Base-by-base conservation (phyloP, 1,139 yeast genomes). In the Lodderomyces pseudojiufengensis region DNA sequence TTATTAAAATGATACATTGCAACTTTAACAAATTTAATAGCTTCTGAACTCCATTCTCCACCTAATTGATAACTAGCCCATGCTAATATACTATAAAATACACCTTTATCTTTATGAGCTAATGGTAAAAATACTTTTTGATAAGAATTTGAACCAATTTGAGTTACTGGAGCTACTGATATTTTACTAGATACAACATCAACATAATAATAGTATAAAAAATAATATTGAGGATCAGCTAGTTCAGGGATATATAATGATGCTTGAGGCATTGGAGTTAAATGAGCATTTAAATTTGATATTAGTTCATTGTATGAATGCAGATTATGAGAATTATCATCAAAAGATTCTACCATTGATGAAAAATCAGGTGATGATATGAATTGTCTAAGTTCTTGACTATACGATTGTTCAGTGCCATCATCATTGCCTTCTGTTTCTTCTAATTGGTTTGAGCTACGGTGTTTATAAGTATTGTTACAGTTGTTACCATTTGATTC, bases 31-130 rank as follows among this genome's bases (percentile, higher is more conserved):
- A 70, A 76, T 40, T 61, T 65, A 3, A 57, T 49, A 6, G 79
- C 80, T 40, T 70, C 73, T 8, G 51, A 56, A 12, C 54, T 51
- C 63, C 73, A 65, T 23, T 60, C 59, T 3, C 71, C 66, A 2
- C 78, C 82, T 39, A 75, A 54, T 52, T 79, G 81, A 53, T 78
- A 77, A 0, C 86, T 86, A 2, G 92, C 76, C 92, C 94, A 84
- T 0, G 92, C 87, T 34, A 85, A 59, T 6, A 85, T 67, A 2
- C 84, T 78, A 53, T 79, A 78, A 33, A 85, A 59, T 2, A 84
- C 84, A 1, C 90, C 84, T 28, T 67, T 65, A 48, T 83, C 84
- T 37, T 67, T 63, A 38, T 80, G 79, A 0, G 95, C 92, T 71
- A 85, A 74, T 1, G 94, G 92, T 27, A 85, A 60, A 52, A 84